A percentile compares a stretch with the other conserved stretches of the same genome.
Conservation (phyloP, 192 early-diverging fungal genomes). For the Coemansia javaensis region DNA sequence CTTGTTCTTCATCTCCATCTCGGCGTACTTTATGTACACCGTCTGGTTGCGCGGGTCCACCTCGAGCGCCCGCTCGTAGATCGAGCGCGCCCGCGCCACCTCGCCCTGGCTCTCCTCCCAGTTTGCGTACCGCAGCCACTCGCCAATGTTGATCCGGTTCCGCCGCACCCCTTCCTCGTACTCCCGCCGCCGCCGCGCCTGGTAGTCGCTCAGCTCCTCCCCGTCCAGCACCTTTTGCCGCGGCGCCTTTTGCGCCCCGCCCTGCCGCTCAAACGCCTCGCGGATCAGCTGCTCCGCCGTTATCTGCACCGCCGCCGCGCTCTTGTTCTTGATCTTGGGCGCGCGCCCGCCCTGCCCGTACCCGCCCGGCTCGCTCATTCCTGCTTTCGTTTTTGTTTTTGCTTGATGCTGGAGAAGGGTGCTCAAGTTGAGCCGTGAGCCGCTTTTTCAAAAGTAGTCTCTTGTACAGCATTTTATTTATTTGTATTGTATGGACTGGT, state of each 20-base stretch:
- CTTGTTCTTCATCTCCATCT: constrained; percentile 97
- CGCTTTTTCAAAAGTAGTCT: too few relatives aligned
- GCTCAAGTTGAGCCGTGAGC: too few relatives aligned
- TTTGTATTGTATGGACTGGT: too few relatives aligned
- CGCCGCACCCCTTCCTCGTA: constrained; percentile 89
- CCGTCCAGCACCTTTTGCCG: constrained; percentile 87
- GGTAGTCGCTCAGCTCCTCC: constrained; percentile 91
- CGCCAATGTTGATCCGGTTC: constrained; percentile 79
- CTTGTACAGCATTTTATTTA: too few relatives aligned
- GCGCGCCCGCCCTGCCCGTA: constrained; percentile 28
- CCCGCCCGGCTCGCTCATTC: constrained; percentile 26
- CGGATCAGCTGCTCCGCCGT: constrained; percentile 98
- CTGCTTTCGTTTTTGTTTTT: too few relatives aligned
- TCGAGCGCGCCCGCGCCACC: constrained; percentile 74
- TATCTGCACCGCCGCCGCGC: constrained; percentile 94
- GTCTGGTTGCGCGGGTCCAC: constrained; percentile 82
- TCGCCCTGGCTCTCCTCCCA: constrained; percentile 95
- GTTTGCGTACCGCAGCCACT: constrained; percentile 92
- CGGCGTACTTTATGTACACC: constrained; percentile 87
- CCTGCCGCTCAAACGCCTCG: constrained; percentile 83
- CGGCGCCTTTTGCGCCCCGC: constrained; percentile 58
- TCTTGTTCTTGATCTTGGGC: constrained; percentile 93
- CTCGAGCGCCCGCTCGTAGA: constrained; percentile 92
- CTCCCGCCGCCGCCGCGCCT: constrained; percentile 82
- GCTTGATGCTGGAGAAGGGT: too few relatives aligned